Percentiles rank a stretch among this genome's conserved stretches.
Conservation (phyloP, 306 rosid species). For the Castanopsis chinensis region DNA sequence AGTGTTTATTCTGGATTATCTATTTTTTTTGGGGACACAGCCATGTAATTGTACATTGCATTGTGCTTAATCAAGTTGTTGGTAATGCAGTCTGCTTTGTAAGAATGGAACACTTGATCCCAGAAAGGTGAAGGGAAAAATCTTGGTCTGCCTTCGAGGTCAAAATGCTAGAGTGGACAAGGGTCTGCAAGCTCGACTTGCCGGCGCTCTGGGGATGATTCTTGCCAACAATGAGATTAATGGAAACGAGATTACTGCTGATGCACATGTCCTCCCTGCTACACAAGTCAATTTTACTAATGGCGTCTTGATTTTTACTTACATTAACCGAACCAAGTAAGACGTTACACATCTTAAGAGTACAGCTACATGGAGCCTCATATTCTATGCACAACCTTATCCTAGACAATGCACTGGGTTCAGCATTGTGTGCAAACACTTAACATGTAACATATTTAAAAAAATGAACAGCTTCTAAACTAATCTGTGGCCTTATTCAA, state of each 20-base stretch:
- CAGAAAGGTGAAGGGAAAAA: slow-evolving; percentile 77
- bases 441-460: neutral
- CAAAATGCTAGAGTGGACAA: slow-evolving; percentile 81
- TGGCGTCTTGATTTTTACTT: slow-evolving; percentile 42
- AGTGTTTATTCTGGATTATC: neutral
- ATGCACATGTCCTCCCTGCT: slow-evolving; percentile 89
- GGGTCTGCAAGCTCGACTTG: slow-evolving; percentile 71
- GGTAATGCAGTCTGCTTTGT: slow-evolving; percentile 59
- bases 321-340: slow-evolving; percentile 73
- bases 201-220: slow-evolving; percentile 88
- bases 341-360: slow-evolving; percentile 10
- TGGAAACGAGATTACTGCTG: slow-evolving; percentile 81
- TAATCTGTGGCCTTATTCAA: neutral
- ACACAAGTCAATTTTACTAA: slow-evolving; percentile 63
- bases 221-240: slow-evolving; percentile 56
- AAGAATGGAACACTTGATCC: slow-evolving; percentile 77
- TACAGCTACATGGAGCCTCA: neutral
- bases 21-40: too few species aligned
- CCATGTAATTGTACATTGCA: neutral
- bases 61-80: neutral
- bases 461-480: neutral
- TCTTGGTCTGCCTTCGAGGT: slow-evolving; percentile 78
- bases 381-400: neutral
- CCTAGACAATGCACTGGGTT: neutral
- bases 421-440: neutral